Evolutionary conservation across 108 stramenopile species (phyloP), one percentile per base, ranked within the genome.

Genomic region (Cyclotella kingstonii): DNA sequence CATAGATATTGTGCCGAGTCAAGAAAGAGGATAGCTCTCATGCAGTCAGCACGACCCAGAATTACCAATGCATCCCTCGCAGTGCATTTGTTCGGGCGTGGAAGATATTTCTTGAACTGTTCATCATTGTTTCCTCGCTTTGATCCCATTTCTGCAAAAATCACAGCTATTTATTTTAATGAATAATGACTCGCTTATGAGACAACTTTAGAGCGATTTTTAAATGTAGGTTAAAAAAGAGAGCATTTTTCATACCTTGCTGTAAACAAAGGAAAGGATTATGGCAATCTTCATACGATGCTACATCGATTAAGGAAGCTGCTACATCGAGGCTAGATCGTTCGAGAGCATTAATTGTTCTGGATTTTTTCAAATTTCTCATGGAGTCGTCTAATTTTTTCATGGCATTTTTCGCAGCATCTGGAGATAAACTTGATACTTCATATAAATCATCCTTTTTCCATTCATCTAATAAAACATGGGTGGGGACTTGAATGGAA

Each of bases 1-100:
- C 88, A 93, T 7, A 93, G 79, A 46, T 78, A 93, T 31, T 84
- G 81, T 15, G 88, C 86, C 68, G 89, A 88, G 52, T 79, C 50
- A 12, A 81, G 67, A 72, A 89, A 93, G 58, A 82, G 78, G 2
- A 93, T 54, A 8, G 88, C 73, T 40, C 89, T 84, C 21, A 93
- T 54, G 41, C 91, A 93, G 45, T 89, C 91, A 21, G 91, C 88
- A 49, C 91, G 67, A 4, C 87, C 88, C 38, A 93, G 76, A 25
- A 89, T 81, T 12, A 74, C 51, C 46, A 93, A 70, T n/a, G 86
- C 91, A 26, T 93, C 74, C 28, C 58, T 35, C 8, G 91, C 73
- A 11, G 73, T 68, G 29, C 86, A 87, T 33, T 76, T 66, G 10
- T 57, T 27, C 23, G 54, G 51, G 33, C 49, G 23, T 7, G 88